Conservation (phyloP, 1,139 yeast species). For the Sugiyamaella sp. region DNA sequence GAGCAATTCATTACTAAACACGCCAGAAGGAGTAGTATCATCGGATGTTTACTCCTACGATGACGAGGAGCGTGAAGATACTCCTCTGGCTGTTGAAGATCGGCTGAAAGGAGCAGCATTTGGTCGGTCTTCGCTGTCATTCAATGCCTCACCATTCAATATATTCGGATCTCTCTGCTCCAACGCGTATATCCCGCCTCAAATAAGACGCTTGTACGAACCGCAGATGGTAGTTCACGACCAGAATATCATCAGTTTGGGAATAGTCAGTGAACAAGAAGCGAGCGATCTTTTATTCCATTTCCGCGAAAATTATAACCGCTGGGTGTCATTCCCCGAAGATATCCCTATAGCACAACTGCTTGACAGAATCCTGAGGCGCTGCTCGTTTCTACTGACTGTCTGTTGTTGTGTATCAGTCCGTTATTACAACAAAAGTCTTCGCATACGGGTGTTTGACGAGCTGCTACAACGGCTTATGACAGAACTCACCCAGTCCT, state of each 20-base stretch:
- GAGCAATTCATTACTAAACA: slow-evolving; percentile 1
- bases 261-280: slow-evolving; percentile 55
- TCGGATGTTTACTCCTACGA: neutral
- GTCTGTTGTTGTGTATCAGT: slow-evolving; percentile 66
- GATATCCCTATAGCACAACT: slow-evolving; percentile 53
- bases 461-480: slow-evolving; percentile 43
- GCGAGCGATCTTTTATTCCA: slow-evolving; percentile 55
- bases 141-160: slow-evolving; percentile 55
- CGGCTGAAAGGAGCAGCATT: slow-evolving; percentile 38
- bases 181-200: slow-evolving; percentile 46
- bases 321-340: slow-evolving; percentile 78
- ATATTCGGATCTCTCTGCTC: slow-evolving; percentile 47
- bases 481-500: slow-evolving; percentile 51
- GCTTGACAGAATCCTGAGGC: slow-evolving; percentile 53
- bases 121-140: slow-evolving; percentile 49
- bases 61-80: neutral
- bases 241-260: slow-evolving; percentile 52
- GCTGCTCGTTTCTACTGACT: slow-evolving; percentile 66
- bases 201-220: slow-evolving; percentile 49
- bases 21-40: slow-evolving; percentile 1
- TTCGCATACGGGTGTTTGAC: slow-evolving; percentile 45
- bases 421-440: slow-evolving; percentile 51
- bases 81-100: slow-evolving; percentile 13
- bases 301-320: slow-evolving; percentile 68
- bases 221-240: slow-evolving; percentile 40